Conservation (phyloP, 768 basidiomycete genomes). For the Rickenella mellea region DNA sequence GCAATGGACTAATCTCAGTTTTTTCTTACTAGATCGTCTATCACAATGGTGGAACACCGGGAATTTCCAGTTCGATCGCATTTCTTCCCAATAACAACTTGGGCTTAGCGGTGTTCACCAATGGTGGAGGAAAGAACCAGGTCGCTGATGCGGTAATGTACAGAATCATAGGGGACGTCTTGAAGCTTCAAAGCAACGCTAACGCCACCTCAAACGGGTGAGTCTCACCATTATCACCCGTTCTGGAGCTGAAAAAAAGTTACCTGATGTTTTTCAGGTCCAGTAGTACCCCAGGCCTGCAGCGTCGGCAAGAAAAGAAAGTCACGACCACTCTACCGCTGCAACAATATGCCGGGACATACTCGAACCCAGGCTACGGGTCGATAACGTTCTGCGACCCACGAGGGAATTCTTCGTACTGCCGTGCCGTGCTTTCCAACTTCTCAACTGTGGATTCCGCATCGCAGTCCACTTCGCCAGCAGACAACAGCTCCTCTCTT, state of each 20-base stretch:
- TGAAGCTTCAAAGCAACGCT: conserved; percentile 2
- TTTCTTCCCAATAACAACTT: conserved; percentile 27
- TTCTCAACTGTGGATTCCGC: conserved; percentile 19
- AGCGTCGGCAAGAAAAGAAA: not conserved
- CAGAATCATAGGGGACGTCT: conserved; percentile 15
- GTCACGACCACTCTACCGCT: conserved; percentile 5
- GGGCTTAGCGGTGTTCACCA: conserved; percentile 26
- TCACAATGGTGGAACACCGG: conserved; percentile 25
- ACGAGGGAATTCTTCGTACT: conserved; percentile 13
- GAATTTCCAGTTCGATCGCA: conserved; percentile 19
- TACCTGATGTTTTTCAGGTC: no score
- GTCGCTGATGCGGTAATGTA: conserved; percentile 6
- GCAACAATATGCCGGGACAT: conserved; percentile 26
- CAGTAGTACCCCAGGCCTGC: not conserved
- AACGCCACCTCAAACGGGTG: not conserved
- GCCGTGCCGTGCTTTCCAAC: conserved; percentile 15
- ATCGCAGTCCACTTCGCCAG: not conserved
- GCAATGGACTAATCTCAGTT: not conserved
- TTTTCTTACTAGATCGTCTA: conserved; percentile 19
- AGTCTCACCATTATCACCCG: not conserved
- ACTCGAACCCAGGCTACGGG: conserved; percentile 27
- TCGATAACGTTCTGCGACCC: conserved; percentile 26
- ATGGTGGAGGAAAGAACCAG: conserved; percentile 14
- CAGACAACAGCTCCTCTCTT: conserved; percentile 10
- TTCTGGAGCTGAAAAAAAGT: not conserved